phyloP scores from a whole-genome alignment of 306 rosid species.

The Castanea mollissima region DNA sequence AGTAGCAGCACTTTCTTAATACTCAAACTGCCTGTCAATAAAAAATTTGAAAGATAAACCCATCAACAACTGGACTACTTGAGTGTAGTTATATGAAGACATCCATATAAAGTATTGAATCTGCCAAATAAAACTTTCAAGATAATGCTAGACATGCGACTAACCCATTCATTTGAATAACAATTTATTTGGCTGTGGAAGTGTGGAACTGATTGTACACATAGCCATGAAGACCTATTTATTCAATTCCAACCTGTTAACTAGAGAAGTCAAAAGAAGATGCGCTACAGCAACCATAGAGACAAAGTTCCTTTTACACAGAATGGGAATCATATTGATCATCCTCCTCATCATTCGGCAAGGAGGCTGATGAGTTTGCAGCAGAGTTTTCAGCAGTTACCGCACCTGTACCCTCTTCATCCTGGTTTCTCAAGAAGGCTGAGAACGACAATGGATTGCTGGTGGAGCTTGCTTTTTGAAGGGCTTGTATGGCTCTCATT shows the following conservation, averaged over 20 bases:
- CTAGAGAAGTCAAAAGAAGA: constrained; percentile 28
- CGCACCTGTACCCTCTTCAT: constrained; percentile 66
- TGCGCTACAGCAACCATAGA: constrained; percentile 4
- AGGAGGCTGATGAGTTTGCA: constrained; percentile 52
- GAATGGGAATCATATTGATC: constrained; percentile 40
- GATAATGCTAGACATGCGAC: constrained; percentile 11
- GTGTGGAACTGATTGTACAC: constrained; percentile 23
- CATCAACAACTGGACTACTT: background rate
- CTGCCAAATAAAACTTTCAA: background rate
- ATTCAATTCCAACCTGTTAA: constrained; percentile 28
- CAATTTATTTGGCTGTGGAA: constrained; percentile 5
- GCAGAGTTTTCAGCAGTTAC: constrained; percentile 85
- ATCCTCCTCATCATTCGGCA: constrained; percentile 34
- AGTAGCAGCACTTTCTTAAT: background rate
- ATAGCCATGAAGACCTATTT: constrained; percentile 20
- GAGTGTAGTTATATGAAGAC: background rate
- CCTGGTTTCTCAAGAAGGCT: constrained; percentile 54
- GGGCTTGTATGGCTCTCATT: constrained; percentile 74
- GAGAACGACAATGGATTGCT: constrained; percentile 80
- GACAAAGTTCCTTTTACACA: constrained; percentile 17
- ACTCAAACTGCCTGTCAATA: too few species aligned
- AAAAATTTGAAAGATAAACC: background rate
- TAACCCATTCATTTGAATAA: background rate
- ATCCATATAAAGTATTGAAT: background rate
- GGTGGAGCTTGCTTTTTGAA: constrained; percentile 86